Conservation (phyloP, 768 basidiomycete genomes). For the Mycena metata region DNA sequence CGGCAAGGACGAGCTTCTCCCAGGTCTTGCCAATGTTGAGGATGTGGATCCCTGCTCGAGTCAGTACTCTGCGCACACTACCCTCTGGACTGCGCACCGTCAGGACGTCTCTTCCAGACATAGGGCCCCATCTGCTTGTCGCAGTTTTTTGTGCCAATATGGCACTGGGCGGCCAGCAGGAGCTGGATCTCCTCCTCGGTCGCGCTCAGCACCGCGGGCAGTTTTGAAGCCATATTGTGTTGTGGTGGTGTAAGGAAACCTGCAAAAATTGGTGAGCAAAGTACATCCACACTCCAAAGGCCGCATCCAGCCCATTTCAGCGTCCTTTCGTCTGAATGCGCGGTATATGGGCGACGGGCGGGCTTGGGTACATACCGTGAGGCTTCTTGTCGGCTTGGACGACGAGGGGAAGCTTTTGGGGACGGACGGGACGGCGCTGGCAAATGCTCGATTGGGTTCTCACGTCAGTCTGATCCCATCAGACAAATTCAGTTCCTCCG, state of each 20-base stretch:
- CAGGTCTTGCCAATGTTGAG: constrained; percentile 99
- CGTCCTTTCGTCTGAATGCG: constrained; percentile 37
- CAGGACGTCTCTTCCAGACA: constrained; percentile 95
- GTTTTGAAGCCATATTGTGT: constrained; percentile 81
- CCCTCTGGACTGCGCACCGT: constrained; percentile 72
- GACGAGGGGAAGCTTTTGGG: too few species aligned
- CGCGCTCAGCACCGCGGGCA: constrained; percentile 92
- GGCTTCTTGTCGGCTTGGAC: too few species aligned
- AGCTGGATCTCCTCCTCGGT: constrained; percentile 98
- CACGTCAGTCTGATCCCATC: too few species aligned
- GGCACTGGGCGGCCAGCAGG: constrained; percentile 94
- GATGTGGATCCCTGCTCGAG: constrained; percentile 87
- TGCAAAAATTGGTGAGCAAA: constrained; percentile 25
- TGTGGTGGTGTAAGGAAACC: constrained; percentile 2
- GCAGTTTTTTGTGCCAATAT: constrained; percentile 99
- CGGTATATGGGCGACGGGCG: too few species aligned
- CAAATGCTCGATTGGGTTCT: too few species aligned
- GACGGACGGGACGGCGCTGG: too few species aligned
- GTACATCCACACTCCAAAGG: constrained; percentile 51
- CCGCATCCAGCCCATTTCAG: constrained; percentile 59
- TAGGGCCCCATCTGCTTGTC: constrained; percentile 99
- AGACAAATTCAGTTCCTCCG: too few species aligned
- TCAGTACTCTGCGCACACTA: constrained; percentile 17
- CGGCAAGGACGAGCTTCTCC: constrained; percentile 99
- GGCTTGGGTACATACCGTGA: too few species aligned